phyloP scores from a whole-genome alignment of 2,329 filamentous ascomycete genomes.

The Penicillium sp. region DNA sequence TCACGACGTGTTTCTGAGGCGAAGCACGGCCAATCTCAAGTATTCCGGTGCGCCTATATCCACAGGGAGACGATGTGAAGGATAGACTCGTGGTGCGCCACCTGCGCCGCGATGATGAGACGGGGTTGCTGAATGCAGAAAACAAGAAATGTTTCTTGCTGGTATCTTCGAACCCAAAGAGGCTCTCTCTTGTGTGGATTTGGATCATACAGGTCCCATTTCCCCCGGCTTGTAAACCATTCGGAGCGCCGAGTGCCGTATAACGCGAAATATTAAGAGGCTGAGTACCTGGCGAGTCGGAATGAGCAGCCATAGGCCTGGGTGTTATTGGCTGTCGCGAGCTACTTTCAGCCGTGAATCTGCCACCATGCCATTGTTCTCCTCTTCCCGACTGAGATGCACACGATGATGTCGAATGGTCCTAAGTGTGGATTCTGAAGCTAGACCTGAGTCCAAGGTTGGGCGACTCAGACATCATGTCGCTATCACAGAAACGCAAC shows the following conservation, averaged over 20 bases:
- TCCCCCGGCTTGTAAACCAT: not conserved
- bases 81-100: slow-evolving; percentile 10
- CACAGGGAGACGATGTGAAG: slow-evolving; percentile 2
- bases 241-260: not conserved
- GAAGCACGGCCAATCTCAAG: no score
- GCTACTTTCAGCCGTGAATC: no score
- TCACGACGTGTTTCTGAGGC: no score
- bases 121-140: not conserved
- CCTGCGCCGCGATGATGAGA: slow-evolving; percentile 7
- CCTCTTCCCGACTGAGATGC: no score
- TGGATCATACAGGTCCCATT: not conserved
- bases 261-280: slow-evolving; percentile 1
- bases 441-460: no score
- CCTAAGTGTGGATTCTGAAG: no score
- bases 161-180: not conserved
- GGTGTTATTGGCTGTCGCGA: not conserved
- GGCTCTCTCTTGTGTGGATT: no score
- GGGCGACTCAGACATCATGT: no score
- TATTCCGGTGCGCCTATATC: slow-evolving; percentile 3
- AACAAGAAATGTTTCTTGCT: not conserved
- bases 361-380: no score
- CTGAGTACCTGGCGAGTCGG: slow-evolving; percentile 8
- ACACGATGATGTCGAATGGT: no score
- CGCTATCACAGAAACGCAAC: no score
- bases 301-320: not conserved